phyloP scores from a whole-genome alignment of 2,329 filamentous ascomycete genomes.

The Albophoma yamanashiensis region DNA sequence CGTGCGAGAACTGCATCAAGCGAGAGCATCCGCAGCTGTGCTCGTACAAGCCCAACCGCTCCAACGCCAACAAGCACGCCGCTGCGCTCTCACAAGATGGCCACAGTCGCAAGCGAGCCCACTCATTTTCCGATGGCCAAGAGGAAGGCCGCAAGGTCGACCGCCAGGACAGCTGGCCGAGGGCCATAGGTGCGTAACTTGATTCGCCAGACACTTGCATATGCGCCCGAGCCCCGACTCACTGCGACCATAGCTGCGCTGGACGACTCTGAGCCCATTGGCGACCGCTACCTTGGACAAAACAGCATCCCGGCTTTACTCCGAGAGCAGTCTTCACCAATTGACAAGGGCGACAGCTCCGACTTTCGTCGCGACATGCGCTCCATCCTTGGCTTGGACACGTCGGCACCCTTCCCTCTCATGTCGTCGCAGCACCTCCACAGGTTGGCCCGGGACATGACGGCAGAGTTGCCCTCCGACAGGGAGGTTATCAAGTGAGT shows the following conservation, averaged over 20 bases:
- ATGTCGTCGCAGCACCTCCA: constrained; percentile 56
- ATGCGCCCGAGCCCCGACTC: constrained; percentile 2
- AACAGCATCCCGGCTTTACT: constrained; percentile 59
- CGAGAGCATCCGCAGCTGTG: constrained; percentile 54
- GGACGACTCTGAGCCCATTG: constrained; percentile 44
- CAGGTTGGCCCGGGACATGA: constrained; percentile 48
- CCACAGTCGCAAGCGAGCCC: constrained; percentile 20
- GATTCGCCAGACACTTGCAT: background rate
- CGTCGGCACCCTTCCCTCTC: constrained; percentile 54
- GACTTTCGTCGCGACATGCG: constrained; percentile 55
- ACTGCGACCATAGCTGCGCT: constrained; percentile 24
- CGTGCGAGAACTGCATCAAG: constrained; percentile 59
- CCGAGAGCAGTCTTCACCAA: constrained; percentile 46
- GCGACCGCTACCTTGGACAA: constrained; percentile 52
- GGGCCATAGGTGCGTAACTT: constrained; percentile 25
- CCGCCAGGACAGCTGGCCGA: constrained; percentile 30
- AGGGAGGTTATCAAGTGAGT: constrained; percentile 56
- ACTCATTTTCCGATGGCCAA: constrained; percentile 19
- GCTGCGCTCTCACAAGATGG: constrained; percentile 13
- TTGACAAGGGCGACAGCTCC: constrained; percentile 38
- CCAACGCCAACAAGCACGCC: constrained; percentile 24
- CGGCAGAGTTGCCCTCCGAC: constrained; percentile 50
- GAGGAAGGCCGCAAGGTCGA: constrained; percentile 23
- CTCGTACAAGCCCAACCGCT: constrained; percentile 54
- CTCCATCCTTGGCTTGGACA: constrained; percentile 54